Evolutionary conservation across 371 early-diverging fungal species (phyloP).

Genomic region (Rhizomucor pusillus): DNA sequence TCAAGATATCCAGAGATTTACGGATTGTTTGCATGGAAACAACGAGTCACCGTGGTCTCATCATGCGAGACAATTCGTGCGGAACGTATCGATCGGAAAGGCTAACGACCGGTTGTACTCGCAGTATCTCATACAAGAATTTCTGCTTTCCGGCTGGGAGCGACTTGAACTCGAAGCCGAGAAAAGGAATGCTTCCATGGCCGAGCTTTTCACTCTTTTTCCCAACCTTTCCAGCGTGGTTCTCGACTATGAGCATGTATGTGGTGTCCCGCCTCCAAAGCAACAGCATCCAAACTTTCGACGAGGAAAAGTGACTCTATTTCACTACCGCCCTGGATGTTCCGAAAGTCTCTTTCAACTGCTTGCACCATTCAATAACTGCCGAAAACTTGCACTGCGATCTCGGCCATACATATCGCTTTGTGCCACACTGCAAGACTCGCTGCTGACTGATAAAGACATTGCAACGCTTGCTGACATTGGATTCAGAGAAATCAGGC

Average conservation of each 20-base stretch:
- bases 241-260: not conserved
- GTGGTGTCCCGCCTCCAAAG: not conserved
- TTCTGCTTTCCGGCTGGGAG: constrained; percentile 1
- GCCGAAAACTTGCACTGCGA: constrained; percentile 13
- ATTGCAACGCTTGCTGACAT: constrained; percentile 12
- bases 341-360: constrained; percentile 10
- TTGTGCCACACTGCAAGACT: constrained; percentile 28
- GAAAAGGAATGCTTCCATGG: not conserved
- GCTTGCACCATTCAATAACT: constrained; percentile 15
- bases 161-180: not conserved
- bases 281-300: constrained; percentile 2
- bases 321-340: constrained; percentile 20
- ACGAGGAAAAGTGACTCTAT: constrained; percentile 13
- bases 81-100: constrained; percentile 10
- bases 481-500: constrained; percentile 3
- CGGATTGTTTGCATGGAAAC: constrained; percentile 7
- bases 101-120: not conserved
- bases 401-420: constrained; percentile 19
- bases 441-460: constrained; percentile 20
- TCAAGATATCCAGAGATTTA: constrained; percentile 8
- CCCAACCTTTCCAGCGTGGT: not conserved
- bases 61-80: constrained; percentile 17
- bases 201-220: not conserved
- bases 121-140: constrained; percentile 1
- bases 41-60: constrained; percentile 18